Evolutionary conservation across 306 rosid species (phyloP), one percentile per base, ranked within the genome.

Genomic region (Notholithocarpus densiflorus): DNA sequence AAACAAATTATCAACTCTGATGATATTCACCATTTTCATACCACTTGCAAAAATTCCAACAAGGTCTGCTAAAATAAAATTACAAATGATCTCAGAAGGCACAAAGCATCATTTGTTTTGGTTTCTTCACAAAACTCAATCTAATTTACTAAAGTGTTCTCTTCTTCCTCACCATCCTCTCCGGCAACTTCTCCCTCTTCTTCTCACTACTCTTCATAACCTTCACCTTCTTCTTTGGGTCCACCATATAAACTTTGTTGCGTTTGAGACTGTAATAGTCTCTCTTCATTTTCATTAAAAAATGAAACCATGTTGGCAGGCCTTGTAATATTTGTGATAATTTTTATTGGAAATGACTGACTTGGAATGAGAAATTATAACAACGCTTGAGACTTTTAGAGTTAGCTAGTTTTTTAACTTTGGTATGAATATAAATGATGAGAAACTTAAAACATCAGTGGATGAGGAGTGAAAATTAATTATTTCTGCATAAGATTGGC

Each of bases 131-230:
- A 68, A 85, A 92, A 83, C 92, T 90, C 84, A 92, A 34, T 24
- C 98, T 86, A 77, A 90, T 92, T 84, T 94, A 88, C 79, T 94
- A 82, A 62, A 94, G 76, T 53, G 87, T 90, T 17, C 93, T 89
- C 86, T 93, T 94, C 89, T 94, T 94, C 88, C 96, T 89, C 0
- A 88, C 90, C 98, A 88, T 92, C 84, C 84, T 92, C 89, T 94
- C 98, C 1, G 91, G 94, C 81, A 94, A 82, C 9, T 94, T 92
- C 83, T 91, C 97, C 76, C 89, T 77, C 76, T 92, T 89, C 87
- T 88, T 88, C 68, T 83, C 84, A 82, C n/a, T 57, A 13, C 26
- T 76, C 89, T 89, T 89, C 82, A 59, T 87, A 75, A 43, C 86
- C 92, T 74, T 88, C 2, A 68, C 83, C 83, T 83, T 88, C 92